A percentile compares a stretch with the other conserved stretches of the same genome.
These are phyloP conservation scores for Sclerotinia nivalis DNA, from an alignment of 2,329 filamentous ascomycete genomes.

Conservation along the genomic window DNA sequence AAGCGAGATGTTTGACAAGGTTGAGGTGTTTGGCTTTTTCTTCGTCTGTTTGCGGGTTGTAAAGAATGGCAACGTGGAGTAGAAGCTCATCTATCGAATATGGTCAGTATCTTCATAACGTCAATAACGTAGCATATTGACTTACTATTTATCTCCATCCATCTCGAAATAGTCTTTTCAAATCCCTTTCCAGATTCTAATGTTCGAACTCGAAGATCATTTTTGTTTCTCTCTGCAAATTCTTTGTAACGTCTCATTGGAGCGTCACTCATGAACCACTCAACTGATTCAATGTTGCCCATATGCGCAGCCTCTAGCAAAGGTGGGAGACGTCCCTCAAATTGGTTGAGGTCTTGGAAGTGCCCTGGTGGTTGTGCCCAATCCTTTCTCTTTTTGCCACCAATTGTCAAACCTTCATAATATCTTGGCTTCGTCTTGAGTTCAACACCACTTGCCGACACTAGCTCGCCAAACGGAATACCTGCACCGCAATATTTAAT, in stretches of 20 bases:
- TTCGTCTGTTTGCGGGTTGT: conserved; percentile 37
- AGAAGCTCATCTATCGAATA: conserved; percentile 55
- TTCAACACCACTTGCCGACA: conserved; percentile 65
- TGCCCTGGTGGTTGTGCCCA: conserved; percentile 71
- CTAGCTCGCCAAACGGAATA: conserved; percentile 66
- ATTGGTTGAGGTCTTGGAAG: conserved; percentile 42
- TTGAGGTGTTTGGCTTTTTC: conserved; percentile 46
- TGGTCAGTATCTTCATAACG: conserved; percentile 17
- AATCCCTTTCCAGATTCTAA: conserved; percentile 63
- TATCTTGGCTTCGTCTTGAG: conserved; percentile 65
- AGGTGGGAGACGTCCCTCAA: conserved; percentile 54
- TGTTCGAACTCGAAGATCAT: conserved; percentile 63
- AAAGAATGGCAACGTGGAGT: conserved; percentile 65
- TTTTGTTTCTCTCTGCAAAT: conserved; percentile 62
- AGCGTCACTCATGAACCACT: conserved; percentile 76
- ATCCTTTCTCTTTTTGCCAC: conserved; percentile 71
- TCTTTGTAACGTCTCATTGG: conserved; percentile 68
- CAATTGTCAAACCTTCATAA: conserved; percentile 76
- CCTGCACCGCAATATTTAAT: conserved; percentile 68
- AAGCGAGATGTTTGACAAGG: conserved; percentile 66
- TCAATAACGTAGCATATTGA: conserved; percentile 24
- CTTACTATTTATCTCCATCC: conserved; percentile 62
- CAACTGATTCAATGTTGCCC: conserved; percentile 65
- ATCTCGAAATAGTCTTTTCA: conserved; percentile 61
- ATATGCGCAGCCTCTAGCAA: conserved; percentile 58